phyloP scores from a whole-genome alignment of 352 stramenopile genomes.

The Pythium plurisporium region DNA sequence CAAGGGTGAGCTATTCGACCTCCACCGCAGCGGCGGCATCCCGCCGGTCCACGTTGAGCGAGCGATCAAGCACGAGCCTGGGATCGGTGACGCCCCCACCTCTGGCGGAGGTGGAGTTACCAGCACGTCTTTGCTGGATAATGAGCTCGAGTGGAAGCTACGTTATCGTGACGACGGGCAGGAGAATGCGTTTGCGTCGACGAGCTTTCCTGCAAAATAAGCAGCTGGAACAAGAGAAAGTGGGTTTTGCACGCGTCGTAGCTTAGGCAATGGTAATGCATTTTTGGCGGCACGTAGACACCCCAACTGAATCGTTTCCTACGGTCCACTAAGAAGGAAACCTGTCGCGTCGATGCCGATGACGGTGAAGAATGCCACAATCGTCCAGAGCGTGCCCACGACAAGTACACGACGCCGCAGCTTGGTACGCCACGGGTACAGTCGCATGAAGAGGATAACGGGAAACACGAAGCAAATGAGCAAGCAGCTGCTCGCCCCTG shows the following conservation, averaged over 20 bases:
- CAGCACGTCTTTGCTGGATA: slow-evolving; percentile 20
- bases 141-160: slow-evolving; percentile 30
- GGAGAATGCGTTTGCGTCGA: too few relatives aligned
- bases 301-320: not conserved
- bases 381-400: slow-evolving; percentile 8
- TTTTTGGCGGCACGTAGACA: too few relatives aligned
- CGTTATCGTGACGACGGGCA: slow-evolving; percentile 18
- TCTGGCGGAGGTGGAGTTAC: not conserved
- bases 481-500: slow-evolving; percentile 59
- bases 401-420: not conserved
- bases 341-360: slow-evolving; percentile 15
- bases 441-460: slow-evolving; percentile 18
- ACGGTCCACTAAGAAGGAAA: slow-evolving; percentile 7
- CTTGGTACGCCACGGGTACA: slow-evolving; percentile 17
- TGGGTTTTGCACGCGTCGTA: not conserved
- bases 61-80: slow-evolving; percentile 35
- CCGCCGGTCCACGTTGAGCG: slow-evolving; percentile 32
- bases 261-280: too few relatives aligned
- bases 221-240: too few relatives aligned
- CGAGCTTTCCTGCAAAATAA: too few relatives aligned
- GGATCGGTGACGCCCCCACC: slow-evolving; percentile 1
- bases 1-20: slow-evolving; percentile 23
- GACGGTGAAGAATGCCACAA: not conserved
- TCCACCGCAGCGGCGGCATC: slow-evolving; percentile 22
- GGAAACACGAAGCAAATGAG: slow-evolving; percentile 45